These are phyloP conservation scores for Candida sp. DNA, from an alignment of 1,139 yeast species.

Conservation along the genomic window DNA sequence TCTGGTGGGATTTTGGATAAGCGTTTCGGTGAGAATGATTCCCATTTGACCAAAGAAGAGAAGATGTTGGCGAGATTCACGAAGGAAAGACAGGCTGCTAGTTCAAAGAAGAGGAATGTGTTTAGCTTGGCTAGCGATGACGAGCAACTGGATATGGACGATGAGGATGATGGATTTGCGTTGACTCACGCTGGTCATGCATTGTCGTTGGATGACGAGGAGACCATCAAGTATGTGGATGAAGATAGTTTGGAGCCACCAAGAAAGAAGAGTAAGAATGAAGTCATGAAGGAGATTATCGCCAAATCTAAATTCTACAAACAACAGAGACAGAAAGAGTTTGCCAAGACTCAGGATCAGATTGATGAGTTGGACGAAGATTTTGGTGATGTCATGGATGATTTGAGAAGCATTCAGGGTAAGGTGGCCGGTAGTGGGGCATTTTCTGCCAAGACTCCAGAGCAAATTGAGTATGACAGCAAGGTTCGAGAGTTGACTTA, in stretches of 20 bases:
- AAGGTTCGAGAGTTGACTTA: conserved; percentile 79
- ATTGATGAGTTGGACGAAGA: conserved; percentile 81
- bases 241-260: conserved; percentile 40
- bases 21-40: conserved; percentile 90
- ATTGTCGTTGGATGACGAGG: conserved; percentile 54
- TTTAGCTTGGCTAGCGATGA: conserved; percentile 77
- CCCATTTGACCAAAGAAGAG: conserved; percentile 78
- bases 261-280: conserved; percentile 85
- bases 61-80: conserved; percentile 96
- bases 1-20: conserved; percentile 84
- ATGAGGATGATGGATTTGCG: conserved; percentile 46
- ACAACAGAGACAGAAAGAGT: conserved; percentile 83
- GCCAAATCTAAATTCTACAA: conserved; percentile 94
- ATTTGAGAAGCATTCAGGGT: conserved; percentile 43
- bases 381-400: conserved; percentile 72
- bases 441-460: conserved; percentile 39
- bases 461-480: conserved; percentile 70
- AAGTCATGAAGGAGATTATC: conserved; percentile 96
- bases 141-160: conserved; percentile 55
- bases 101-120: conserved; percentile 49
- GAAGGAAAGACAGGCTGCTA: conserved; percentile 73
- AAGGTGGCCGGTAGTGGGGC: conserved; percentile 20
- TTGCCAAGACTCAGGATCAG: conserved; percentile 69
- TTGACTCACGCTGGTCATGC: conserved; percentile 86
- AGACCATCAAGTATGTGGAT: conserved; percentile 32